Percentiles rank a stretch among this genome's conserved stretches.
These are phyloP conservation scores for Trametes cinnabarina DNA, from an alignment of 768 basidiomycete genomes.

Conservation along the genomic window DNA sequence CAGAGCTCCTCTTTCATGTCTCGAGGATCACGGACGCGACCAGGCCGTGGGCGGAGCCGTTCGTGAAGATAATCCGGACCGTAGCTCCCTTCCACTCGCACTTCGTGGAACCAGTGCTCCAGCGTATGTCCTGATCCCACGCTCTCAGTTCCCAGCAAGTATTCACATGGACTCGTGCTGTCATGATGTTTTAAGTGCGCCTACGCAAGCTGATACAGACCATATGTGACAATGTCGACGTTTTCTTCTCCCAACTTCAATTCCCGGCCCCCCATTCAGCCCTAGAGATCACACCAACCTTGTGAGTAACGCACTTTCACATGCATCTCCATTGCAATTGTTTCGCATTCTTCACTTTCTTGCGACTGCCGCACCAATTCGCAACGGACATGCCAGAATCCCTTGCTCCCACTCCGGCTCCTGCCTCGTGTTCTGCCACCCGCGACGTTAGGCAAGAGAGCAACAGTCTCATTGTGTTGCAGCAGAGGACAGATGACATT, in stretches of 20 bases:
- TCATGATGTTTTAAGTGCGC: slow-evolving; percentile 11
- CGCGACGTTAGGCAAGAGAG: no score
- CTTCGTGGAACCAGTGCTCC: slow-evolving; percentile 18
- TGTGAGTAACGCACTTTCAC: neutral
- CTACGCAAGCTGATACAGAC: slow-evolving; percentile 14
- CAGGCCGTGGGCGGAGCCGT: slow-evolving; percentile 17
- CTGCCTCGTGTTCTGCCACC: no score
- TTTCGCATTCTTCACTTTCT: no score
- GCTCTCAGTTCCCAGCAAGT: no score
- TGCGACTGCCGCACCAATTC: no score
- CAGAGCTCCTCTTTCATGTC: slow-evolving; percentile 15
- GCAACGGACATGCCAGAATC: no score
- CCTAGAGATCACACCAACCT: neutral
- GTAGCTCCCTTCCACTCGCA: slow-evolving; percentile 13
- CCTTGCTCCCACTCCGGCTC: no score
- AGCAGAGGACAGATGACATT: no score
- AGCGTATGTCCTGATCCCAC: slow-evolving; percentile 15
- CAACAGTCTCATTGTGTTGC: no score
- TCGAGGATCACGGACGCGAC: slow-evolving; percentile 3
- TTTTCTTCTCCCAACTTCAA: neutral
- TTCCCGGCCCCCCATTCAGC: neutral
- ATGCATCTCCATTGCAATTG: no score
- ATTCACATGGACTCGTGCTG: neutral
- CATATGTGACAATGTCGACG: slow-evolving; percentile 8
- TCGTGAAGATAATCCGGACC: slow-evolving; percentile 14